Base-by-base conservation (phyloP, 257 asterid genomes). In the Capsicum baccatum region DNA sequence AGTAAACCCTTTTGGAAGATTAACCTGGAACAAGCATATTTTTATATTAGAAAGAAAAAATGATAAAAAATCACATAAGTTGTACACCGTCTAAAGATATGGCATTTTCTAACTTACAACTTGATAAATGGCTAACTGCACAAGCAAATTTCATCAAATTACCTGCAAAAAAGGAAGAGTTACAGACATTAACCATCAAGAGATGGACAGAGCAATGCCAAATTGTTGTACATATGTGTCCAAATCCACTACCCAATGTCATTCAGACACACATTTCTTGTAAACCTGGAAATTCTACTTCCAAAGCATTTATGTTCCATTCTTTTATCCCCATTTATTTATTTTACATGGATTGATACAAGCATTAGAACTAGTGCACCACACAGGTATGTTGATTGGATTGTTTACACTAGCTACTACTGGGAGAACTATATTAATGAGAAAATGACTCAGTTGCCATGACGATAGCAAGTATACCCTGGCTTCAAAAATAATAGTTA, bases 1-100 rank as follows among this genome's bases (percentile, higher is more conserved):
- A 70, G 96, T 99, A 91, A 91, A 95, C 79, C 99, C 99, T 87
- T 91, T 95, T 13, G 99, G 97, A 84, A 95, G 93, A 86, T 97
- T 97, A 84, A 94, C 97, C 99, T 97, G 92, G 83, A 87, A 80
- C 16, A 74, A 86, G 52, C 35, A 64, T 11, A n/a, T 12, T 64
- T 66, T 69, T 54, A 21, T 60, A 79, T 69, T 12, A 44, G 6
- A 44, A 44, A 69, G 63, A n/a, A 52, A 4, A 8, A 8, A 83
- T 26, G 57, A 19, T 15, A 42, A 47, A 26, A 8, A 21, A 14
- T n/a, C 17, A 69, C 59, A 73, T 63, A 55, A 17, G 39, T 9
- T 19, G 39, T 48, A 70, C 47, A 83, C 57, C 39, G 12, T 44
- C 78, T 59, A 60, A 59, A 50, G 59, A 81, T 58, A 47, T n/a